Percentiles rank a stretch among this genome's conserved stretches.
Evolutionary conservation across 1,284 basidiomycete genomes (phyloP).

Genomic region (Anthracocystis walkeri): DNA sequence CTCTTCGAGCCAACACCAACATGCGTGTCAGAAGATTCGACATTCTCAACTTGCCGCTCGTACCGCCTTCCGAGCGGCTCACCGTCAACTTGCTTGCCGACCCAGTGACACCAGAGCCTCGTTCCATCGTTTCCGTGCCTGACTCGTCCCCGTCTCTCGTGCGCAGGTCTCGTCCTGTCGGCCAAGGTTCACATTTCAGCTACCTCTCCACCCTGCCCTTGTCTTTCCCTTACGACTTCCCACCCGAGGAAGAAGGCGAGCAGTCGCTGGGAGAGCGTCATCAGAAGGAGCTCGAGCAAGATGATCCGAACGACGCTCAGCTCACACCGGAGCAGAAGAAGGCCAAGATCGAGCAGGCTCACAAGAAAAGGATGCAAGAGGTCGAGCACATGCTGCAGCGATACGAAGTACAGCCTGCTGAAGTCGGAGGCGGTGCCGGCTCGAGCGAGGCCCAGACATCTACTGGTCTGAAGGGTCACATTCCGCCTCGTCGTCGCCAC

Average conservation of each 20-base stretch:
- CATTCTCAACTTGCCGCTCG: conserved; percentile 74
- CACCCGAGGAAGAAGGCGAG: conserved; percentile 55
- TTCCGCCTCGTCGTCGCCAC: conserved; percentile 46
- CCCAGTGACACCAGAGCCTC: conserved; percentile 73
- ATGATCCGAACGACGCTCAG: conserved; percentile 28
- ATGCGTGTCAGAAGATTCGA: conserved; percentile 35
- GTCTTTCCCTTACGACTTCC: conserved; percentile 85
- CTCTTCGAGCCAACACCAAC: background rate
- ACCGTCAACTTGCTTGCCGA: conserved; percentile 80
- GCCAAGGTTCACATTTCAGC: conserved; percentile 79
- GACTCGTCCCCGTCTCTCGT: conserved; percentile 69
- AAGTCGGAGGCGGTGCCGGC: background rate
- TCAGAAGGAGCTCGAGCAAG: conserved; percentile 31
- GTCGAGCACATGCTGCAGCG: conserved; percentile 56
- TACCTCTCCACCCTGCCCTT: conserved; percentile 84
- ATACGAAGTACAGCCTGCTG: conserved; percentile 54
- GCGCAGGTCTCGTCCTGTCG: conserved; percentile 78
- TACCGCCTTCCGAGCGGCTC: conserved; percentile 75
- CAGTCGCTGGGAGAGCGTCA: conserved; percentile 45
- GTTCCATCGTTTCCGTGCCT: conserved; percentile 73
- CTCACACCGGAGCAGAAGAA: conserved; percentile 41
- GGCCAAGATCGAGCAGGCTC: conserved; percentile 30
- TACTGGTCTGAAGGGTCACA: conserved; percentile 28
- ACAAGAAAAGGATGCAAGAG: conserved; percentile 57
- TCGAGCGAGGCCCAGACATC: conserved; percentile 4